Conservation (phyloP, 371 early-diverging fungal species). For the Mortierella sp. region DNA sequence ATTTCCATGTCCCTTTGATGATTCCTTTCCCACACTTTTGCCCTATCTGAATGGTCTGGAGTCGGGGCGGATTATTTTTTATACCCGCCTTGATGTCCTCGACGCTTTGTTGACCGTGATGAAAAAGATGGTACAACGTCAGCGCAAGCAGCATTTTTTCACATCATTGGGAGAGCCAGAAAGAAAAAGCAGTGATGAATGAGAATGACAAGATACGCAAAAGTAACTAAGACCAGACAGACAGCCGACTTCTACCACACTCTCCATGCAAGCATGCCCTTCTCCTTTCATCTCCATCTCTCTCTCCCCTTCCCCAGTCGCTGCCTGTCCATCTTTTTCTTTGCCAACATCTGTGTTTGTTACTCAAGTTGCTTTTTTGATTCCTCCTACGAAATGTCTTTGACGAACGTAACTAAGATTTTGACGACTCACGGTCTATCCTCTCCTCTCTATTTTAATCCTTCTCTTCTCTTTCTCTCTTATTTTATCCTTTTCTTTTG, state of each 20-base stretch:
- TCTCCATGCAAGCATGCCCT: neutral
- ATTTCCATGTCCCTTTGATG: neutral
- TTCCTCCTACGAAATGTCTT: constrained; percentile 54
- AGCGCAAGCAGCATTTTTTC: constrained; percentile 54
- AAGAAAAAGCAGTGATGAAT: constrained; percentile 54
- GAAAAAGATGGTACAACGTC: constrained; percentile 60
- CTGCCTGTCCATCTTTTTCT: constrained; percentile 14
- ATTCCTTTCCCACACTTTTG: neutral
- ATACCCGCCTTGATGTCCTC: constrained; percentile 1
- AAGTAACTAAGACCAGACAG: constrained; percentile 11
- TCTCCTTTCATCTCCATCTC: neutral
- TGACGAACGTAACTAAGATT: constrained; percentile 56
- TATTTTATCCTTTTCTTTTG: neutral
- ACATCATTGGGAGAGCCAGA: constrained; percentile 51
- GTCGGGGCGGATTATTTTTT: constrained; percentile 2
- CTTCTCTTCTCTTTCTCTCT: neutral
- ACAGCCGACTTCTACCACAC: constrained; percentile 8
- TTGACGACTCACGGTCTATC: constrained; percentile 59
- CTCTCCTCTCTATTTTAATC: constrained; percentile 20
- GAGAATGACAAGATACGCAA: constrained; percentile 27
- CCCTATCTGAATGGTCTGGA: constrained; percentile 3
- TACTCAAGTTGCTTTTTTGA: constrained; percentile 59
- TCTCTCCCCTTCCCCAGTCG: neutral
- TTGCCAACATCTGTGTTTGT: neutral
- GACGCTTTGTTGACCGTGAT: constrained; percentile 51